Evolutionary conservation across 2,329 filamentous ascomycete species (phyloP).

Genomic region (Nannizziopsis barbatae): DNA sequence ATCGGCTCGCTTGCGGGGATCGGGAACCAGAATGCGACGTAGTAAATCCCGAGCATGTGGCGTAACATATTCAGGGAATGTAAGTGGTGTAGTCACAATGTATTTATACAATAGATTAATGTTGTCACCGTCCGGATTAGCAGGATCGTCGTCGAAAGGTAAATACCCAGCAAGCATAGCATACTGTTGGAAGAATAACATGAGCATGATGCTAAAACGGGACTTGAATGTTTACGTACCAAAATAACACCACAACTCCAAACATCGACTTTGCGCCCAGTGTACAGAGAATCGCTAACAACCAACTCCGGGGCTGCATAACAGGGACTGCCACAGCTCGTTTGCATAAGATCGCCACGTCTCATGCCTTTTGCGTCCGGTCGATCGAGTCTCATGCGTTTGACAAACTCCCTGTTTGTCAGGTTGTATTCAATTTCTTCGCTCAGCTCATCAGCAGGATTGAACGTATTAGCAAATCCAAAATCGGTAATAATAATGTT

Average conservation of each 20-base stretch:
- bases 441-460: constrained; percentile 71
- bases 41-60: constrained; percentile 89
- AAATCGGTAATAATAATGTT: constrained; percentile 99
- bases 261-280: constrained; percentile 92
- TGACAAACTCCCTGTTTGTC: constrained; percentile 77
- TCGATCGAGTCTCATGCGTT: constrained; percentile 72
- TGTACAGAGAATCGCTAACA: constrained; percentile 94
- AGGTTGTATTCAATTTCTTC: constrained; percentile 86
- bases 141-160: constrained; percentile 95
- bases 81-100: constrained; percentile 91
- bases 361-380: constrained; percentile 62
- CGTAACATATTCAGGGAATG: constrained; percentile 97
- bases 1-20: constrained; percentile 87
- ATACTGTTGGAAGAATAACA: constrained; percentile 51
- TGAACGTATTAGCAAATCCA: constrained; percentile 96
- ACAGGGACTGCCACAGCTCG: constrained; percentile 93
- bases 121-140: constrained; percentile 96
- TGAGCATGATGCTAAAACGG: constrained; percentile 8
- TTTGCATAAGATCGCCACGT: constrained; percentile 95
- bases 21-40: constrained; percentile 84
- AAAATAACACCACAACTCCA: constrained; percentile 99
- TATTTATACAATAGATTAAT: constrained; percentile 99
- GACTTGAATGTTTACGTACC: constrained; percentile 46
- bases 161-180: constrained; percentile 97
- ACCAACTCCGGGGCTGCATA: constrained; percentile 96